phyloP scores from a whole-genome alignment of 306 rosid genomes.

The Gynostemma pentaphyllum region DNA sequence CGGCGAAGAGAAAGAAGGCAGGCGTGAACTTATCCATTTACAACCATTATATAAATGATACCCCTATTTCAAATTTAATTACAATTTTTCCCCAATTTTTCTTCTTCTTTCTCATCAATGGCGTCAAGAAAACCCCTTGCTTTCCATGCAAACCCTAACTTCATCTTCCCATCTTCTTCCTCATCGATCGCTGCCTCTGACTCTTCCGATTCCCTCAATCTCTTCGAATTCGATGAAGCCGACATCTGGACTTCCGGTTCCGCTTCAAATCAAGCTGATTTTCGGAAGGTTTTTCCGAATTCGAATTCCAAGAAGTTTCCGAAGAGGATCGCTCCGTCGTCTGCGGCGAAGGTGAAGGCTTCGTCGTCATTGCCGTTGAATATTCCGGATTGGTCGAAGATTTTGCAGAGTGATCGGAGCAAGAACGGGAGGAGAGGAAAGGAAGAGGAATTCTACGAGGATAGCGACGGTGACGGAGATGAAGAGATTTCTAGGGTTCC shows the following conservation, averaged over 20 bases:
- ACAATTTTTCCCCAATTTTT: no score
- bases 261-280: background rate
- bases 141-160: slow-evolving; percentile 29
- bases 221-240: slow-evolving; percentile 48
- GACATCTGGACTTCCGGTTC: slow-evolving; percentile 31
- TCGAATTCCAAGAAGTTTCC: slow-evolving; percentile 5
- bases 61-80: background rate
- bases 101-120: no score
- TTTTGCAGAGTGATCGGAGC: slow-evolving; percentile 46
- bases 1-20: slow-evolving; percentile 8
- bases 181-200: background rate
- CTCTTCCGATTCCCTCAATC: slow-evolving; percentile 12
- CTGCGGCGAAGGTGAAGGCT: slow-evolving; percentile 9
- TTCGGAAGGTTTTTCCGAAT: slow-evolving; percentile 3
- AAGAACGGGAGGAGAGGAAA: slow-evolving; percentile 20
- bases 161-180: slow-evolving; percentile 30
- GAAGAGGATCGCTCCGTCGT: background rate
- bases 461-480: background rate
- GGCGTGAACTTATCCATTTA: slow-evolving; percentile 24
- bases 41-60: slow-evolving; percentile 18
- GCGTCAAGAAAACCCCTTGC: slow-evolving; percentile 39
- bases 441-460: slow-evolving; percentile 17
- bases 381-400: slow-evolving; percentile 80
- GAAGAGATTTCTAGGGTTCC: slow-evolving; percentile 29
- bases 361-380: slow-evolving; percentile 58